These are phyloP conservation scores for Suhomyces xylopsoci DNA, from an alignment of 805 yeast species.

Conservation along the genomic window DNA sequence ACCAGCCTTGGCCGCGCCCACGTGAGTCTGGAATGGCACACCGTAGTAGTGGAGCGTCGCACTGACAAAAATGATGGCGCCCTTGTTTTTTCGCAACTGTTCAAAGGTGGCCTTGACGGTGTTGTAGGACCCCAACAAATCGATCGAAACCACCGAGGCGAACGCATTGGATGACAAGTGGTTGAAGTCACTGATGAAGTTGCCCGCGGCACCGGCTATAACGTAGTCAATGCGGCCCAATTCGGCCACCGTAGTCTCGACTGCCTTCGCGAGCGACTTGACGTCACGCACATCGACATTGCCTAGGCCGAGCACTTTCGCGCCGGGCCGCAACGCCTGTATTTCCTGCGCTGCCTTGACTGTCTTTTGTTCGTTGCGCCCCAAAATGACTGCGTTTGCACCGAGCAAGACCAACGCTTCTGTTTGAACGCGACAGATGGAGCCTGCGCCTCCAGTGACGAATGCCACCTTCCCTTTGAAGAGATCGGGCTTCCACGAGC, in stretches of 20 bases:
- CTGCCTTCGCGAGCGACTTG: slow-evolving; percentile 21
- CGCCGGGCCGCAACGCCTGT: slow-evolving; percentile 20
- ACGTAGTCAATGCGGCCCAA: slow-evolving; percentile 43
- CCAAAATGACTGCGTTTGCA: slow-evolving; percentile 28
- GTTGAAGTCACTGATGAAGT: slow-evolving; percentile 41
- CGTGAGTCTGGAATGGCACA: slow-evolving; percentile 35
- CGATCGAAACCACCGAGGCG: slow-evolving; percentile 37
- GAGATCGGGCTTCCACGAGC: slow-evolving; percentile 24
- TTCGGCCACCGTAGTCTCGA: slow-evolving; percentile 21
- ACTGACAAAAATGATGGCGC: slow-evolving; percentile 35
- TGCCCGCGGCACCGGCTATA: slow-evolving; percentile 46
- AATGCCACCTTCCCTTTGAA: slow-evolving; percentile 30
- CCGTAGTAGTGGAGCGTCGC: slow-evolving; percentile 46
- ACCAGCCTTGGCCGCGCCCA: slow-evolving; percentile 31
- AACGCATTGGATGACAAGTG: slow-evolving; percentile 43
- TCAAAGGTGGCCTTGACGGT: slow-evolving; percentile 40
- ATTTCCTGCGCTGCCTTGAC: slow-evolving; percentile 22
- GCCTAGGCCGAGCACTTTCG: slow-evolving; percentile 22
- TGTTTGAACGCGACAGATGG: slow-evolving; percentile 27
- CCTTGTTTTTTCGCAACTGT: slow-evolving; percentile 37
- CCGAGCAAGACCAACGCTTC: slow-evolving; percentile 28
- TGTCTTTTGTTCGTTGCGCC: slow-evolving; percentile 24
- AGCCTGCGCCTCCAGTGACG: slow-evolving; percentile 31
- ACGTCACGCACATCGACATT: slow-evolving; percentile 24
- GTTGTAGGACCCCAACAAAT: slow-evolving; percentile 40